phyloP scores from a whole-genome alignment of 768 basidiomycete species.

The Calocera viscosa region DNA sequence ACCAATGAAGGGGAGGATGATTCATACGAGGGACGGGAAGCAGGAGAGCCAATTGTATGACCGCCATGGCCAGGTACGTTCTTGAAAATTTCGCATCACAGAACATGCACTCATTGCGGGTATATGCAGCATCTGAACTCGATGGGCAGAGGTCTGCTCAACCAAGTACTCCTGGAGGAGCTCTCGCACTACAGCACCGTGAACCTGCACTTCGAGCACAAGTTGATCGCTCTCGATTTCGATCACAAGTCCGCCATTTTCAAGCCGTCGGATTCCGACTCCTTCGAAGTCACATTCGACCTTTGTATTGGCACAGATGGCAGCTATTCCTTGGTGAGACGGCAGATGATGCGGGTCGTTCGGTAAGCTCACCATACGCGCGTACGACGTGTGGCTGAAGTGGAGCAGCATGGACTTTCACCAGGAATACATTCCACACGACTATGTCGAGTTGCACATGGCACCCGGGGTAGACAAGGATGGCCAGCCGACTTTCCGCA shows the following conservation, averaged over 20 bases:
- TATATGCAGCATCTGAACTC: constrained; percentile 41
- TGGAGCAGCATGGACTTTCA: constrained; percentile 75
- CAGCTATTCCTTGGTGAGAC: constrained; percentile 78
- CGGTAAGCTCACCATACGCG: constrained; percentile 43
- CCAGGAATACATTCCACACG: constrained; percentile 89
- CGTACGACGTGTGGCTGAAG: constrained; percentile 13
- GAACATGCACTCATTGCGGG: not conserved
- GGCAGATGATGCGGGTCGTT: constrained; percentile 89
- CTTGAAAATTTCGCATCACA: constrained; percentile 14
- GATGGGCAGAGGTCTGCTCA: constrained; percentile 77
- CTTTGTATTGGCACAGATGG: constrained; percentile 89
- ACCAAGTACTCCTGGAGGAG: constrained; percentile 71
- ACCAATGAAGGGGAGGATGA: constrained; percentile 93
- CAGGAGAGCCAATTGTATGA: constrained; percentile 80
- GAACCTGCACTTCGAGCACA: constrained; percentile 65
- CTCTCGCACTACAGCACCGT: constrained; percentile 51
- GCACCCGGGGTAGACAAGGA: constrained; percentile 37
- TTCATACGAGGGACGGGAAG: constrained; percentile 62
- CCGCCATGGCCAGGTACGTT: constrained; percentile 67
- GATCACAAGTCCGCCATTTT: constrained; percentile 45
- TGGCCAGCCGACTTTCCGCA: constrained; percentile 57
- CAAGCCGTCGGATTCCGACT: constrained; percentile 32
- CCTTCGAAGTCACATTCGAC: constrained; percentile 47
- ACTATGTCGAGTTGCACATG: constrained; percentile 94
- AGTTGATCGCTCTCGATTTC: constrained; percentile 66